Conservation (phyloP, 345 rosid species). For the Citrus inodora region DNA sequence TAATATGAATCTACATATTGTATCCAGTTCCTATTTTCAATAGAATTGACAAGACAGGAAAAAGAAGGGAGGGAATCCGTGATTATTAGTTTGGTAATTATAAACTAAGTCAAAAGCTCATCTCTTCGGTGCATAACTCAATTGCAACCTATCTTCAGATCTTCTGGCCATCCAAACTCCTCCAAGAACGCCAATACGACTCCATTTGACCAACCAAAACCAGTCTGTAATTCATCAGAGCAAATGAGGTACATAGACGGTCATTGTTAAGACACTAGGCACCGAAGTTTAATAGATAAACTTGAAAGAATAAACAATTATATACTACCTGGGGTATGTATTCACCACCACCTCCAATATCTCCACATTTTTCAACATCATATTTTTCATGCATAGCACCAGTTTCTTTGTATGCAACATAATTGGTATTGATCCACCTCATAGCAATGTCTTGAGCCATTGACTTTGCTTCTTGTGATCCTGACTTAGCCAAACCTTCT, state of each 20-base stretch:
- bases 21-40: no score
- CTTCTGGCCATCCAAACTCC: slow-evolving; percentile 88
- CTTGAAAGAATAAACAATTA: not conserved
- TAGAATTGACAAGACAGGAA: no score
- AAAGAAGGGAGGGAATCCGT: no score
- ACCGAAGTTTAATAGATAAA: not conserved
- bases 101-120: not conserved
- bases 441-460: slow-evolving; percentile 70
- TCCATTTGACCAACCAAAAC: slow-evolving; percentile 97
- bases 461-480: slow-evolving; percentile 43
- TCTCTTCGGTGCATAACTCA: not conserved
- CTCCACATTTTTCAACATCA: slow-evolving; percentile 42
- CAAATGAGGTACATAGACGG: not conserved
- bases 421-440: slow-evolving; percentile 77
- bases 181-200: slow-evolving; percentile 81
- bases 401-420: slow-evolving; percentile 44
- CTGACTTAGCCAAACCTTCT: slow-evolving; percentile 65
- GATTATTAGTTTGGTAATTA: no score
- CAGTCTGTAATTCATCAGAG: slow-evolving; percentile 54
- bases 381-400: slow-evolving; percentile 58
- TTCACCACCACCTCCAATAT: slow-evolving; percentile 45
- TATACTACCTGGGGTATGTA: slow-evolving; percentile 31
- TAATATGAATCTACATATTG: no score
- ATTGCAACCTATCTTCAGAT: slow-evolving; percentile 42
- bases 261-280: not conserved